Percentiles rank a stretch among this genome's conserved stretches.
phyloP scores from a whole-genome alignment of 495 filamentous ascomycete species.

The Parathielavia hyrcaniae region DNA sequence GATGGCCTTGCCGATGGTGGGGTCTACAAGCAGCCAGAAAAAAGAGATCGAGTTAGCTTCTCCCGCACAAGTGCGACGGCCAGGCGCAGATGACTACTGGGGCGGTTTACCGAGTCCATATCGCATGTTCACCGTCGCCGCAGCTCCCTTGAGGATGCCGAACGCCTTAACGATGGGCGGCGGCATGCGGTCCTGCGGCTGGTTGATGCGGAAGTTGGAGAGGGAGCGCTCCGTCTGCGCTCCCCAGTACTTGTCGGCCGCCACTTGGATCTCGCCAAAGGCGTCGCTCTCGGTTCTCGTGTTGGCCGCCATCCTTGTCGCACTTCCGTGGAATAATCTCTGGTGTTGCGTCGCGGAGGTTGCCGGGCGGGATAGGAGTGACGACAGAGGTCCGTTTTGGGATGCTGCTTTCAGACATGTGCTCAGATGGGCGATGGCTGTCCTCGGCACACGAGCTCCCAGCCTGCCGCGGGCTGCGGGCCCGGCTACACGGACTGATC shows the following conservation, averaged over 20 bases:
- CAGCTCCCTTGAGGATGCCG: slow-evolving; percentile 95
- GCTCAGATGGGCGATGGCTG: slow-evolving; percentile 33
- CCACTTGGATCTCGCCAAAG: slow-evolving; percentile 92
- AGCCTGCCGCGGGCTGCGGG: slow-evolving; percentile 34
- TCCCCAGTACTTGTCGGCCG: slow-evolving; percentile 95
- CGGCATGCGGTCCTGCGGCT: slow-evolving; percentile 98
- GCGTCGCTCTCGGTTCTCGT: slow-evolving; percentile 89
- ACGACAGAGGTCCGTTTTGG: slow-evolving; percentile 14
- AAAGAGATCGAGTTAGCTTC: slow-evolving; percentile 15
- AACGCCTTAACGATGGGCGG: slow-evolving; percentile 86
- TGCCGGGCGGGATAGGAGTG: slow-evolving; percentile 16
- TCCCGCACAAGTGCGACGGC: slow-evolving; percentile 4
- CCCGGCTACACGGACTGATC: slow-evolving; percentile 40
- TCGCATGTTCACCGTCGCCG: slow-evolving; percentile 91
- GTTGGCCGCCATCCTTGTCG: slow-evolving; percentile 44
- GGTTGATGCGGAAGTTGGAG: slow-evolving; percentile 97
- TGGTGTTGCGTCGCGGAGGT: slow-evolving; percentile 18
- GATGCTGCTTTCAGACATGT: slow-evolving; percentile 31
- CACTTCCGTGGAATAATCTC: slow-evolving; percentile 45
- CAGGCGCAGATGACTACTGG: slow-evolving; percentile 9
- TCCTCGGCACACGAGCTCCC: slow-evolving; percentile 40
- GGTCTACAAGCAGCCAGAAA: slow-evolving; percentile 56
- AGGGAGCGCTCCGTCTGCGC: slow-evolving; percentile 96
- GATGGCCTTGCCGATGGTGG: slow-evolving; percentile 87
- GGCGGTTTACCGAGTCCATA: slow-evolving; percentile 76